Evolutionary conservation across 225 moss, liverwort and hornwort species (phyloP).

Genomic region (Anthoceros angustus): DNA sequence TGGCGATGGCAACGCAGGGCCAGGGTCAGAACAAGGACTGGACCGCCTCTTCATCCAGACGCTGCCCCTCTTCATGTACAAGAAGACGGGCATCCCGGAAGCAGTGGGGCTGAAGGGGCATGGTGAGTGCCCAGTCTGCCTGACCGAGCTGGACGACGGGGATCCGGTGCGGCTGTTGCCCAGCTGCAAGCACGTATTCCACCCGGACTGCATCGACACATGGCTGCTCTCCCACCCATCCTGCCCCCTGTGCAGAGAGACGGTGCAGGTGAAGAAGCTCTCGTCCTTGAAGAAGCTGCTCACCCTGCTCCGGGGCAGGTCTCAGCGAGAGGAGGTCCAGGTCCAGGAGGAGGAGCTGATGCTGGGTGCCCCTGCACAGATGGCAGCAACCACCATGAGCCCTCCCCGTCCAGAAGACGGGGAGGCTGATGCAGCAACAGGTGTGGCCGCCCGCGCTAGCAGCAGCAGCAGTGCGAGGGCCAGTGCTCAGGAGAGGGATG

Average conservation of each 20-base stretch:
- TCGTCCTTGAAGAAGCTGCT: background rate
- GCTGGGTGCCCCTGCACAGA: background rate
- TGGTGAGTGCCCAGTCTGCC: conserved; percentile 62
- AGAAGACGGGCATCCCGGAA: background rate
- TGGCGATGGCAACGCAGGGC: background rate
- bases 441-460: too few species aligned
- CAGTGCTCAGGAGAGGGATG: too few species aligned
- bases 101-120: conserved; percentile 5
- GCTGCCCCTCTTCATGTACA: background rate
- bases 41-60: background rate
- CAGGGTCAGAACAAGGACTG: background rate
- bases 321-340: background rate
- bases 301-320: conserved; percentile 3
- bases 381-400: conserved; percentile 10
- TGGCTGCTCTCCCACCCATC: conserved; percentile 64
- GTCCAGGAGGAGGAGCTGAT: background rate
- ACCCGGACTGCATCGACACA: conserved; percentile 47
- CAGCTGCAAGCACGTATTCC: conserved; percentile 67
- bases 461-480: too few species aligned
- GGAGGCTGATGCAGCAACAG: background rate
- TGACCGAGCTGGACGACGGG: conserved; percentile 38
- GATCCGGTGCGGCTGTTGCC: conserved; percentile 57
- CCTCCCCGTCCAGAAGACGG: too few species aligned
- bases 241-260: conserved; percentile 63
- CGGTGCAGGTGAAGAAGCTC: conserved; percentile 15